Conservation (phyloP, 768 basidiomycete species). For the Panaeolus cyanescens region DNA sequence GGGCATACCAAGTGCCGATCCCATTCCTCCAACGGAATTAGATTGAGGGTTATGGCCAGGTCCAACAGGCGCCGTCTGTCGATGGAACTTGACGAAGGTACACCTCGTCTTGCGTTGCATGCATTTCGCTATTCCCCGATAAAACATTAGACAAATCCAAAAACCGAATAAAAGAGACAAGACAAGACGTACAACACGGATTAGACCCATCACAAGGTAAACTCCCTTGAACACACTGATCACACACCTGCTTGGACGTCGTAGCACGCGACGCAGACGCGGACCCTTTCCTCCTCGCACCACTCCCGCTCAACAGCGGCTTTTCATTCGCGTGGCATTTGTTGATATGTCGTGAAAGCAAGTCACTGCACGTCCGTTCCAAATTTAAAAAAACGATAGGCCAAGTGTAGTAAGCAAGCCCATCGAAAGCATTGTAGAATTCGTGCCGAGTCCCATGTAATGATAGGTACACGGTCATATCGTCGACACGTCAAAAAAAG, state of each 20-base stretch:
- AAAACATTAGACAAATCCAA: neutral
- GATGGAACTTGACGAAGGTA: slow-evolving; percentile 82
- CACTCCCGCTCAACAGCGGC: slow-evolving; percentile 34
- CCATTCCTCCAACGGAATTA: slow-evolving; percentile 8
- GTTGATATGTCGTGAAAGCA: slow-evolving; percentile 84
- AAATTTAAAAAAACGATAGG: slow-evolving; percentile 11
- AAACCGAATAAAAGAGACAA: slow-evolving; percentile 8
- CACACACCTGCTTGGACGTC: slow-evolving; percentile 82
- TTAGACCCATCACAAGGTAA: slow-evolving; percentile 80
- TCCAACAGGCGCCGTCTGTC: slow-evolving; percentile 77
- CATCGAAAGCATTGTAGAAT: too few species aligned
- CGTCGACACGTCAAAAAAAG: slow-evolving; percentile 1
- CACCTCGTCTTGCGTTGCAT: slow-evolving; percentile 69
- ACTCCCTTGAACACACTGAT: slow-evolving; percentile 77
- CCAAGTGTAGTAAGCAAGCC: slow-evolving; percentile 1
- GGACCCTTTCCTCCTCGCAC: slow-evolving; percentile 64
- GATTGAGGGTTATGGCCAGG: slow-evolving; percentile 62
- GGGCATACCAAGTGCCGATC: neutral
- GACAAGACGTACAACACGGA: slow-evolving; percentile 63
- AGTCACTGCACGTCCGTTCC: slow-evolving; percentile 54
- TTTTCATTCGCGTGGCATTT: slow-evolving; percentile 87
- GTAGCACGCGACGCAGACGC: slow-evolving; percentile 70
- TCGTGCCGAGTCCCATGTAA: neutral
- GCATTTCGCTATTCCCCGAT: slow-evolving; percentile 63
- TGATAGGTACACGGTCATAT: neutral